These are phyloP conservation scores for Croton setiger DNA, from an alignment of 441 rosid species.

Conservation along the genomic window DNA sequence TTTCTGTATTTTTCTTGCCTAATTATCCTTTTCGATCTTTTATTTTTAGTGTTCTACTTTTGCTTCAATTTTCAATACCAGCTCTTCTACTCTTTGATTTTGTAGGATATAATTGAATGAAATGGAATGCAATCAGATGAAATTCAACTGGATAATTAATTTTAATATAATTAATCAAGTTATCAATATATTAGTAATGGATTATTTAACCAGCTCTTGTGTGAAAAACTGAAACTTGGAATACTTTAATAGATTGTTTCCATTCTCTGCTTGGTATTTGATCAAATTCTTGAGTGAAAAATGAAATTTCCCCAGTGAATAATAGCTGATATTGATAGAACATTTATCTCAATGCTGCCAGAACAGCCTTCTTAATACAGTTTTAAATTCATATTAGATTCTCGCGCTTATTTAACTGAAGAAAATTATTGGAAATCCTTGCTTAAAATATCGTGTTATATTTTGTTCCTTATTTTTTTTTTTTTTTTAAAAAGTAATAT, in stretches of 20 bases:
- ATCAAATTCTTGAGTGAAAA: background rate
- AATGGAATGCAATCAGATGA: too few relatives aligned
- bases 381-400: too few relatives aligned
- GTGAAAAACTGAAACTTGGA: constrained; percentile 2
- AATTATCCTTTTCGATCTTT: background rate
- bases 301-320: background rate
- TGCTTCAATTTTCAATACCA: background rate
- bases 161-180: too few relatives aligned
- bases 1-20: background rate
- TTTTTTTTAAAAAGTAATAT: background rate
- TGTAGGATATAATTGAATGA: too few relatives aligned
- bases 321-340: background rate
- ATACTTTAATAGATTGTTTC: background rate
- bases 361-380: too few relatives aligned
- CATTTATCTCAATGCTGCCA: background rate
- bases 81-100: background rate
- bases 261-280: background rate
- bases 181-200: background rate
- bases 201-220: background rate
- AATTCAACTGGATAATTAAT: too few relatives aligned
- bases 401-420: too few relatives aligned
- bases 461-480: background rate
- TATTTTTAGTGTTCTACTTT: too few relatives aligned
- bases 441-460: background rate
- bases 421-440: too few relatives aligned